These are phyloP conservation scores for Puccinia novopanici DNA, from an alignment of 1,284 basidiomycete genomes.

Conservation along the genomic window DNA sequence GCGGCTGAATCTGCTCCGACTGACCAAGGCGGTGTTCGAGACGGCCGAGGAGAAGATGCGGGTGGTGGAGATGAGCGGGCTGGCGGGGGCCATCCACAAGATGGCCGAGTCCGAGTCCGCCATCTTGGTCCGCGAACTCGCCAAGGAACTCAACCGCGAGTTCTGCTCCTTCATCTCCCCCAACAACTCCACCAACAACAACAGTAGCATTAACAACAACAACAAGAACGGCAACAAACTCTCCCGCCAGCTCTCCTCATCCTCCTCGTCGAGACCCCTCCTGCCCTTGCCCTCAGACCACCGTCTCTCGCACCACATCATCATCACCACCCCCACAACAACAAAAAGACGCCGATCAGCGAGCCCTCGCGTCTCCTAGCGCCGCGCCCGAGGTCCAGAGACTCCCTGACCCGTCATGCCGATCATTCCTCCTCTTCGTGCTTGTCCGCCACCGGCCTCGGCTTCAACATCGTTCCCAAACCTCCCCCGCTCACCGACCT, in stretches of 20 bases:
- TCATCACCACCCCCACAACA: neutral
- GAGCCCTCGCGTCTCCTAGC: neutral
- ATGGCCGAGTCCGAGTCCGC: conserved; percentile 79
- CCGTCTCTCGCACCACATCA: neutral
- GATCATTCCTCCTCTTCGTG: neutral
- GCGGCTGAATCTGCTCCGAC: conserved; percentile 81
- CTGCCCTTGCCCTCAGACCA: neutral
- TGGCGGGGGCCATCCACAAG: conserved; percentile 74
- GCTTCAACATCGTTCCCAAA: neutral
- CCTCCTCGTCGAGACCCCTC: neutral
- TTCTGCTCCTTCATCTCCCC: conserved; percentile 1
- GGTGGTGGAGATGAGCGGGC: conserved; percentile 74
- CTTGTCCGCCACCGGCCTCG: neutral
- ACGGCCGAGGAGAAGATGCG: conserved; percentile 79
- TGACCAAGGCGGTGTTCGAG: conserved; percentile 82
- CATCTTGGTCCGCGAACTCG: conserved; percentile 83
- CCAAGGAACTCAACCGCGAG: conserved; percentile 67
- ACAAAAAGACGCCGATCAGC: neutral
- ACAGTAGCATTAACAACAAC: too few species aligned
- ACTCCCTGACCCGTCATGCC: neutral
- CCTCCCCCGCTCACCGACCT: neutral
- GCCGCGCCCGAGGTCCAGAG: neutral
- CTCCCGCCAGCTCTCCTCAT: neutral
- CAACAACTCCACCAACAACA: conserved; percentile 7
- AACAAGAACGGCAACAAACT: neutral